These are phyloP conservation scores for Apiotrichum veenhuisii DNA, from an alignment of 1,284 basidiomycete species.

Conservation along the genomic window DNA sequence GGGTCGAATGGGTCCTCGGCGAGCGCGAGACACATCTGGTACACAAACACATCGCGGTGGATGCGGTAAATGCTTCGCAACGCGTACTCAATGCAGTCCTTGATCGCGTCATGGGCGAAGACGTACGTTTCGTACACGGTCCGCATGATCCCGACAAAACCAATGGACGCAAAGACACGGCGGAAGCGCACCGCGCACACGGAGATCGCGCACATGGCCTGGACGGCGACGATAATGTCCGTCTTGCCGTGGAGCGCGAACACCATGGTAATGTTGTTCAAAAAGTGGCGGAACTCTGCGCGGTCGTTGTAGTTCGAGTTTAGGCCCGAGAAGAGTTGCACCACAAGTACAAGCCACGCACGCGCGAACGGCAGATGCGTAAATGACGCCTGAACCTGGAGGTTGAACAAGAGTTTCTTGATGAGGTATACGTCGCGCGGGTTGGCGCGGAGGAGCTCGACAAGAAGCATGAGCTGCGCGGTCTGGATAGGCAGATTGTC, in stretches of 20 bases:
- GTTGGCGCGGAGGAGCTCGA: slow-evolving; percentile 63
- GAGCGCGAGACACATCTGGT: slow-evolving; percentile 63
- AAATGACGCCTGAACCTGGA: slow-evolving; percentile 50
- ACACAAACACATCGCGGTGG: slow-evolving; percentile 70
- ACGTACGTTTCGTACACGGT: slow-evolving; percentile 65
- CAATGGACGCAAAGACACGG: slow-evolving; percentile 66
- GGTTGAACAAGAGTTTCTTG: slow-evolving; percentile 63
- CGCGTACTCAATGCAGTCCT: slow-evolving; percentile 67
- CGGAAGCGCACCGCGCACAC: slow-evolving; percentile 72
- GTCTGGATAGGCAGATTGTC: slow-evolving; percentile 61
- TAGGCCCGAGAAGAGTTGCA: slow-evolving; percentile 67
- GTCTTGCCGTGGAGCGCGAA: slow-evolving; percentile 64
- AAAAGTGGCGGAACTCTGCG: slow-evolving; percentile 63
- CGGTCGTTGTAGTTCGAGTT: slow-evolving; percentile 72
- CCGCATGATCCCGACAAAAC: slow-evolving; percentile 68
- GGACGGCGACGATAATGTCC: slow-evolving; percentile 62
- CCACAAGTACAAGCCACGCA: slow-evolving; percentile 66
- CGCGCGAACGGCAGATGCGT: slow-evolving; percentile 54
- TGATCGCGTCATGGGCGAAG: slow-evolving; percentile 57
- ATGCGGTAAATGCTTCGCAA: slow-evolving; percentile 68
- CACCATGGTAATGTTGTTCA: slow-evolving; percentile 67
- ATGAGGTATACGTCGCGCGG: slow-evolving; percentile 67
- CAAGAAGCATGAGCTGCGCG: slow-evolving; percentile 67
- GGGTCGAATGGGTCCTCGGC: slow-evolving; percentile 57
- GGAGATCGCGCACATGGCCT: slow-evolving; percentile 64